phyloP scores from a whole-genome alignment of 2,329 filamentous ascomycete genomes.

The Hansfordia pulvinata region DNA sequence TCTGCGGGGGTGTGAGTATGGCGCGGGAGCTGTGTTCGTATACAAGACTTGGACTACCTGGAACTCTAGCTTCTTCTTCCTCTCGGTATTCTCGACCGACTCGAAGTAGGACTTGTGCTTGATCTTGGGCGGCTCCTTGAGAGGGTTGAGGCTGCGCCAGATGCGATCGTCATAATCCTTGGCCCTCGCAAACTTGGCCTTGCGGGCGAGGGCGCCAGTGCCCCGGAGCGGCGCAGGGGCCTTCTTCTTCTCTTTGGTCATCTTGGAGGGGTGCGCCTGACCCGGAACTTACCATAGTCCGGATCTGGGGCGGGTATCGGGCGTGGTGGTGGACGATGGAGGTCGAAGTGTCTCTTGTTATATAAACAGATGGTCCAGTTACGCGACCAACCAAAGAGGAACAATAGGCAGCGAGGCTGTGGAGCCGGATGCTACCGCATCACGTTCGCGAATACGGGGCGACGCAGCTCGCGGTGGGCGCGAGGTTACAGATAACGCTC shows the following conservation, averaged over 20 bases:
- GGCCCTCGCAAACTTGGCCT: slow-evolving; percentile 15
- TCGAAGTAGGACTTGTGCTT: slow-evolving; percentile 52
- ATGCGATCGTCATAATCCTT: slow-evolving; percentile 11
- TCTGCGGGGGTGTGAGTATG: slow-evolving; percentile 22
- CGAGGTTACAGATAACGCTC: no score
- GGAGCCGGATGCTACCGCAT: no score
- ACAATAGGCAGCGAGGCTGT: no score
- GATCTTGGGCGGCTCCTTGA: slow-evolving; percentile 24
- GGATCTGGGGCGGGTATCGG: no score
- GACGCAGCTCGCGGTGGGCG: no score
- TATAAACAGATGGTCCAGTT: no score
- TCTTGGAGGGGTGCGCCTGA: slow-evolving; percentile 11
- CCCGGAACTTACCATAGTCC: slow-evolving; percentile 20
- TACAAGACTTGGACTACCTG: slow-evolving; percentile 27
- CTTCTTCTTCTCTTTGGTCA: slow-evolving; percentile 19
- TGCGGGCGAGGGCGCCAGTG: slow-evolving; percentile 11
- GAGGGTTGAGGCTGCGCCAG: slow-evolving; percentile 15
- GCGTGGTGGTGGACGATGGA: no score
- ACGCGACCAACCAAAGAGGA: no score
- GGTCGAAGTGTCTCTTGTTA: no score
- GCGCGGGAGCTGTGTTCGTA: not conserved
- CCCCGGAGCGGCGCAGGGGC: slow-evolving; percentile 12
- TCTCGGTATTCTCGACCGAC: slow-evolving; percentile 50
- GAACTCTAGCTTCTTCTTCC: slow-evolving; percentile 50
- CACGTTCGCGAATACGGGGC: no score